A percentile compares a stretch with the other conserved stretches of the same genome.
Evolutionary conservation across 306 rosid genomes (phyloP).

Genomic region (Vicia villosa): DNA sequence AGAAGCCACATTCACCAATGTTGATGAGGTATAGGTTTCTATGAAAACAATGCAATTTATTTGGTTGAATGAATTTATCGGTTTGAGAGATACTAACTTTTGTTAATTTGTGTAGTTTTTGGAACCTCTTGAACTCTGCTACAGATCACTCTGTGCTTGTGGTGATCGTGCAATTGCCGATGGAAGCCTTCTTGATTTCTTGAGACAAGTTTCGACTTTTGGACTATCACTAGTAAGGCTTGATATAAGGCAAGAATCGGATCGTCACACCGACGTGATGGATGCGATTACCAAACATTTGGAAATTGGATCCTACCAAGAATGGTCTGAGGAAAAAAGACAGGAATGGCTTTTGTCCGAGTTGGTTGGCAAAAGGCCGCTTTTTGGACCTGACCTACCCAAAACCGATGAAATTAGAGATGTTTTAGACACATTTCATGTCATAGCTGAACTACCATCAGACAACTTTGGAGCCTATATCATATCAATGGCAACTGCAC

Average conservation of each 20-base stretch:
- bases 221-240: conserved; percentile 93
- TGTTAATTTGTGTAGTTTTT: conserved; percentile 62
- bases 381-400: conserved; percentile 94
- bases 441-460: conserved; percentile 85
- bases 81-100: conserved; percentile 38
- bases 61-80: conserved; percentile 8
- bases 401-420: conserved; percentile 89
- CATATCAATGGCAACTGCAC: conserved; percentile 96
- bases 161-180: conserved; percentile 94
- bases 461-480: conserved; percentile 97
- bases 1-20: conserved; percentile 77
- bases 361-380: conserved; percentile 83
- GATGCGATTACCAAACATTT: conserved; percentile 90
- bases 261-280: conserved; percentile 89
- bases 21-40: conserved; percentile 61
- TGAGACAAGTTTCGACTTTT: conserved; percentile 98
- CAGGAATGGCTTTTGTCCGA: conserved; percentile 96
- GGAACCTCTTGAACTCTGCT: conserved; percentile 94
- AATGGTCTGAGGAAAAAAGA: conserved; percentile 87
- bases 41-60: not conserved
- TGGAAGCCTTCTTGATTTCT: conserved; percentile 93
- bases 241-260: conserved; percentile 95
- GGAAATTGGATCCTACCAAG: conserved; percentile 86
- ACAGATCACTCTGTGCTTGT: conserved; percentile 85
- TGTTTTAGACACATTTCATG: conserved; percentile 83